Conservation (phyloP, 139 green algal species). For the Penium margaritaceum region DNA sequence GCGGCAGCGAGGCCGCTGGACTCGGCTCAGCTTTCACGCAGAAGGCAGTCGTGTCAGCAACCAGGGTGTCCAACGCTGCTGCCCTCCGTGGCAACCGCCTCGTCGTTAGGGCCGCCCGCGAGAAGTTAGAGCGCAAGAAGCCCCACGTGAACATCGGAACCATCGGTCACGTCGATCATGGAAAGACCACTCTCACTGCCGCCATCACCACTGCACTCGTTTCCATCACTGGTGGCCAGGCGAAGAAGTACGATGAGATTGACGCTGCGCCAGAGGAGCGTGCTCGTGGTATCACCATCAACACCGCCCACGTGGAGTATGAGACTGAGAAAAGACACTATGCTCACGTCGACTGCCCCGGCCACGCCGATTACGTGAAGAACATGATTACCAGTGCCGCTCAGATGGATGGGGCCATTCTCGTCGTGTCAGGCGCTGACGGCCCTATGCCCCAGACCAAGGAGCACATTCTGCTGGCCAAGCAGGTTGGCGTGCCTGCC, state of each 20-base stretch:
- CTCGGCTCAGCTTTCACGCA: no score
- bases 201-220: constrained; percentile 63
- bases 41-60: no score
- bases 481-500: constrained; percentile 91
- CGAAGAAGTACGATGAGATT: constrained; percentile 84
- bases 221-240: constrained; percentile 65
- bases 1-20: no score
- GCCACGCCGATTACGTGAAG: constrained; percentile 97
- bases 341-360: constrained; percentile 94
- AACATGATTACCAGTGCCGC: constrained; percentile 52
- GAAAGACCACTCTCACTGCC: constrained; percentile 93
- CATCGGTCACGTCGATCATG: constrained; percentile 97
- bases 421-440: constrained; percentile 90
- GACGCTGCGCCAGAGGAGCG: constrained; percentile 98
- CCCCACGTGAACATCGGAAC: constrained; percentile 95
- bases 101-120: constrained; percentile 25
- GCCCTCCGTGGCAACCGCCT: no score
- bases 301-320: constrained; percentile 92
- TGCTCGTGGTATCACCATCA: constrained; percentile 96
- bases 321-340: constrained; percentile 92
- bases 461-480: constrained; percentile 90
- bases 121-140: constrained; percentile 78
- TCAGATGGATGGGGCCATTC: constrained; percentile 97
- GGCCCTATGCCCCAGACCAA: constrained; percentile 96
- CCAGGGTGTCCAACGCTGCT: no score